Conservation (phyloP, 805 yeast species). For the Monosporozyma yasuniensis region DNA sequence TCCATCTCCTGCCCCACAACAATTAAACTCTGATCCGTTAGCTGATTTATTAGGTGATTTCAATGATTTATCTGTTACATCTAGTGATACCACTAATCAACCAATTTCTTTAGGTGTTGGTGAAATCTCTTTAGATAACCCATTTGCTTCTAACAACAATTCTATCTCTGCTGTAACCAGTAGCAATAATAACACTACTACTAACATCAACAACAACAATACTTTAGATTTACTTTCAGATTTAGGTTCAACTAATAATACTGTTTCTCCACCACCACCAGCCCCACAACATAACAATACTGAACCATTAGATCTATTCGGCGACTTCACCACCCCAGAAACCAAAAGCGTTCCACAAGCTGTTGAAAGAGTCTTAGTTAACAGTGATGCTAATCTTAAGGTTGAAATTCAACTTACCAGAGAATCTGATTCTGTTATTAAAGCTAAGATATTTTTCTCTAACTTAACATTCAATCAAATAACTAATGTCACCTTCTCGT, state of each 20-base stretch:
- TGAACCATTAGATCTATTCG: constrained; percentile 10
- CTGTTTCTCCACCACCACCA: neutral
- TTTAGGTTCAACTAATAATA: neutral
- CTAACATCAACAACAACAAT: neutral
- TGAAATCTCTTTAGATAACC: constrained; percentile 31
- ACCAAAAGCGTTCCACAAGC: neutral
- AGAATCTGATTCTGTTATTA: constrained; percentile 31
- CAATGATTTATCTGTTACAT: constrained; percentile 49
- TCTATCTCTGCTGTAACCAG: constrained; percentile 1
- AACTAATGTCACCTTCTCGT: constrained; percentile 44
- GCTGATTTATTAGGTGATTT: constrained; percentile 70
- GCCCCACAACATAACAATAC: neutral
- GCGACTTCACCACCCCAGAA: constrained; percentile 6
- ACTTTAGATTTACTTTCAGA: neutral
- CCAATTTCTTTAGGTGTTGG: constrained; percentile 7
- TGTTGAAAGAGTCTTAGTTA: constrained; percentile 27
- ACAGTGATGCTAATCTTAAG: constrained; percentile 39
- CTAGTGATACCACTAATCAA: constrained; percentile 12
- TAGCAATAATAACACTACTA: neutral
- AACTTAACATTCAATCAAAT: constrained; percentile 40
- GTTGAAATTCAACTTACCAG: constrained; percentile 39
- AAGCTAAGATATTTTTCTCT: constrained; percentile 43
- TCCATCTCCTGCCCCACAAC: constrained; percentile 11
- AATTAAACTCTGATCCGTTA: constrained; percentile 32
- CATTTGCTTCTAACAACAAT: constrained; percentile 12